Evolutionary conservation across 2,329 filamentous ascomycete species (phyloP).

Genomic region (Aspergillus tamarii): DNA sequence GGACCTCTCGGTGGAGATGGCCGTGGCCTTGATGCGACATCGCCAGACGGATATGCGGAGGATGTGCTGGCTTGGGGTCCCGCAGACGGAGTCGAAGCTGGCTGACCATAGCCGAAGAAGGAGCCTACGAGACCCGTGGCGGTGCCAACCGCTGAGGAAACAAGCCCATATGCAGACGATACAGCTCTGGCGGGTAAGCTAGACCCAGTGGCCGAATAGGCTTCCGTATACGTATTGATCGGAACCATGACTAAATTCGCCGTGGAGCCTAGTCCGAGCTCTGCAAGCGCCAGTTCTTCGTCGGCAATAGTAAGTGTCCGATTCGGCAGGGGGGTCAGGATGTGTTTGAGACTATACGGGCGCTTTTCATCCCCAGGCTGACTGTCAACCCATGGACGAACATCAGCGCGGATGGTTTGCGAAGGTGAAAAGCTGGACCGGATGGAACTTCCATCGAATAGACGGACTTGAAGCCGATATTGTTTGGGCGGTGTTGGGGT

Average conservation of each 20-base stretch:
- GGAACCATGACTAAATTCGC: constrained; percentile 83
- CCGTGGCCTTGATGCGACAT: constrained; percentile 20
- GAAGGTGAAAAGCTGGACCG: constrained; percentile 70
- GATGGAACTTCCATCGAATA: constrained; percentile 83
- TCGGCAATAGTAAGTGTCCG: constrained; percentile 74
- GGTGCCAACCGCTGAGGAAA: constrained; percentile 47
- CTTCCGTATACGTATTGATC: constrained; percentile 62
- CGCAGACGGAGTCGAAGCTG: constrained; percentile 19
- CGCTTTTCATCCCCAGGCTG: constrained; percentile 58
- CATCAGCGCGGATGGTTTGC: constrained; percentile 64
- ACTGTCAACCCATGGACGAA: constrained; percentile 77
- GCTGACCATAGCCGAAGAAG: constrained; percentile 45
- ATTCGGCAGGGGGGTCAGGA: constrained; percentile 77
- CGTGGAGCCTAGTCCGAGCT: constrained; percentile 74
- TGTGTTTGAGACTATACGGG: constrained; percentile 82
- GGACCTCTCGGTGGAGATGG: constrained; percentile 26
- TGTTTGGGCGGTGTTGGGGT: constrained; percentile 30
- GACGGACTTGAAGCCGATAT: constrained; percentile 73
- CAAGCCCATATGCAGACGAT: constrained; percentile 45
- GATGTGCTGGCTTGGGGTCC: constrained; percentile 9
- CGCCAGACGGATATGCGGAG: constrained; percentile 9
- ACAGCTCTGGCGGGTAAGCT: constrained; percentile 46
- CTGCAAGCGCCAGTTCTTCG: constrained; percentile 68
- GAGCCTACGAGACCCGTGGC: constrained; percentile 48
- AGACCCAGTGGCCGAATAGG: constrained; percentile 53